A percentile compares a stretch with the other conserved stretches of the same genome.
These are phyloP conservation scores for Apophysomyces variabilis DNA, from an alignment of 371 early-diverging fungal genomes.

Conservation along the genomic window DNA sequence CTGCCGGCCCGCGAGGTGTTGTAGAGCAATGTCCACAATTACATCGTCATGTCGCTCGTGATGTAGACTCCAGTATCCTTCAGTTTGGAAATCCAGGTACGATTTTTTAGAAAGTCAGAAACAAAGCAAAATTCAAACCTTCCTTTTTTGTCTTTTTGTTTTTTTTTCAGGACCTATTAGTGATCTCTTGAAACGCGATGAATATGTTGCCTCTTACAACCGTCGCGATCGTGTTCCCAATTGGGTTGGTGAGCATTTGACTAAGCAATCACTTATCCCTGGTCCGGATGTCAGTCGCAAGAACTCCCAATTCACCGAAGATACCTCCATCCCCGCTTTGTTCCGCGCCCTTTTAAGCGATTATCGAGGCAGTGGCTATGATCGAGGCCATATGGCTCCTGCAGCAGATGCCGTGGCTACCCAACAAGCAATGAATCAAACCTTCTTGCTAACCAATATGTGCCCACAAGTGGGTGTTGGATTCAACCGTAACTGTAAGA, in stretches of 20 bases:
- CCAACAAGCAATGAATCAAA: slow-evolving; percentile 73
- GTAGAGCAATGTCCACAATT: not conserved
- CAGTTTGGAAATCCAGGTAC: slow-evolving; percentile 54
- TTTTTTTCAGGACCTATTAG: slow-evolving; percentile 44
- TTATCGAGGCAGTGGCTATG: slow-evolving; percentile 75
- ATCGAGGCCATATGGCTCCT: slow-evolving; percentile 84
- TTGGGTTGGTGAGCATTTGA: slow-evolving; percentile 85
- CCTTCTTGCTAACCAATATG: slow-evolving; percentile 77
- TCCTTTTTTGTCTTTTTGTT: too few species aligned
- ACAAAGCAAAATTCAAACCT: not conserved
- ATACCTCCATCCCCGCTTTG: slow-evolving; percentile 56
- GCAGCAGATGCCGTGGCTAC: slow-evolving; percentile 73
- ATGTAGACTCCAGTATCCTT: slow-evolving; percentile 19
- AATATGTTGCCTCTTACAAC: slow-evolving; percentile 66
- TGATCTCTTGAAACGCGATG: slow-evolving; percentile 52
- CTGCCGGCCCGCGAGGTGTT: not conserved
- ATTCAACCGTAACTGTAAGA: slow-evolving; percentile 76
- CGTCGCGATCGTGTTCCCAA: slow-evolving; percentile 77
- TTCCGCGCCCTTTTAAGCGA: slow-evolving; percentile 70
- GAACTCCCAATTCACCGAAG: slow-evolving; percentile 69
- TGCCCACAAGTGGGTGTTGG: slow-evolving; percentile 82
- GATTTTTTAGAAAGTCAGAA: not conserved
- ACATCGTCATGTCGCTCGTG: slow-evolving; percentile 9
- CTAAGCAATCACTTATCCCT: slow-evolving; percentile 57
- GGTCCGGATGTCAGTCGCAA: slow-evolving; percentile 59